A percentile compares a stretch with the other conserved stretches of the same genome.
phyloP scores from a whole-genome alignment of 345 rosid species.

The Pugionium dolabratum region DNA sequence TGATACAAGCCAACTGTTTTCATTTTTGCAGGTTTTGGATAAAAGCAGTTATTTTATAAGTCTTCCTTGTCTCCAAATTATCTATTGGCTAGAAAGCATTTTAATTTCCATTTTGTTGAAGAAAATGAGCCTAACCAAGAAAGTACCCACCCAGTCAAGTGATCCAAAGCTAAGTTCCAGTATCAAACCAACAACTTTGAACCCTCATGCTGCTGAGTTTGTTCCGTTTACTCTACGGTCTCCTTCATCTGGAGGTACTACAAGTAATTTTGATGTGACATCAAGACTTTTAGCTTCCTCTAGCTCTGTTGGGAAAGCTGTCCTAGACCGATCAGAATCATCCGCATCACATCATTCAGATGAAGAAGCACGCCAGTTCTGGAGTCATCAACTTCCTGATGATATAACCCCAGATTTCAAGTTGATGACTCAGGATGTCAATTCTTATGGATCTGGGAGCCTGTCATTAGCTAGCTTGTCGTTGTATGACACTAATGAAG shows the following conservation, averaged over 20 bases:
- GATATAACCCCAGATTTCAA: constrained; percentile 95
- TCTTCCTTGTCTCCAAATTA: background rate
- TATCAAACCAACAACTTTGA: constrained; percentile 70
- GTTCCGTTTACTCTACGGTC: constrained; percentile 76
- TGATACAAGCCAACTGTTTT: background rate
- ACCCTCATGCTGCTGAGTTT: constrained; percentile 96
- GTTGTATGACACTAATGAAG: constrained; percentile 57
- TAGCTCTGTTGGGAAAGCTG: constrained; percentile 61
- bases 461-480: constrained; percentile 79
- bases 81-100: background rate
- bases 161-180: constrained; percentile 55
- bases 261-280: constrained; percentile 48
- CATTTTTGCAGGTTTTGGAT: constrained; percentile 11
- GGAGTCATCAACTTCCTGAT: constrained; percentile 95
- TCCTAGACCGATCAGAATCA: constrained; percentile 70
- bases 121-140: constrained; percentile 84
- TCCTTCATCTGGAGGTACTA: constrained; percentile 51
- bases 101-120: constrained; percentile 34
- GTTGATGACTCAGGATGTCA: constrained; percentile 70
- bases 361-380: constrained; percentile 87
- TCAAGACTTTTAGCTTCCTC: constrained; percentile 55
- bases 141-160: constrained; percentile 53
- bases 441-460: constrained; percentile 56
- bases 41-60: background rate
- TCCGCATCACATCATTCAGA: constrained; percentile 78